Evolutionary conservation across 2,329 filamentous ascomycete species (phyloP).

Genomic region (Cucurbitaria berberidis): DNA sequence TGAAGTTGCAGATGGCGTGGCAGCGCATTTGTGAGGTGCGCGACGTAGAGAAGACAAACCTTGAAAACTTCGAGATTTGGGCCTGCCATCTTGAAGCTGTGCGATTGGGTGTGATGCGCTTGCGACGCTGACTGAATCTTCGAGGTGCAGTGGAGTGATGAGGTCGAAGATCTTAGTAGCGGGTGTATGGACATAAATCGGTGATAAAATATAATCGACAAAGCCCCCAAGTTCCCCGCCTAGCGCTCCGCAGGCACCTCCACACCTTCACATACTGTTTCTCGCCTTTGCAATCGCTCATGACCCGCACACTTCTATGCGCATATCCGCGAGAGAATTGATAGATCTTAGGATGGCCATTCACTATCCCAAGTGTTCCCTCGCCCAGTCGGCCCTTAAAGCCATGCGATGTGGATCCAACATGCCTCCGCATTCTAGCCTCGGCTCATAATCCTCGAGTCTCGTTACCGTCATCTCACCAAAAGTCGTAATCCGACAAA

Average conservation of each 20-base stretch:
- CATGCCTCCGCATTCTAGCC: constrained; percentile 26
- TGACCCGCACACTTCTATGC: not conserved
- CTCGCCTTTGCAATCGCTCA: not conserved
- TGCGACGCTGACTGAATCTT: not conserved
- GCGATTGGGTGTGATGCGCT: constrained; percentile 28
- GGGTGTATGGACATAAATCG: constrained; percentile 31
- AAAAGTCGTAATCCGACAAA: not conserved
- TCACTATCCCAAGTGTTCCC: not conserved
- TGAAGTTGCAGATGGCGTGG: constrained; percentile 3
- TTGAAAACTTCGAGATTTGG: constrained; percentile 96
- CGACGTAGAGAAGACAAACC: constrained; percentile 57
- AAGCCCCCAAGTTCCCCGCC: not conserved
- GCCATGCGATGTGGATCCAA: not conserved
- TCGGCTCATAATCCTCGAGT: constrained; percentile 23
- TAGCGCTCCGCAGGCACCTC: not conserved
- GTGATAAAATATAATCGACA: constrained; percentile 3
- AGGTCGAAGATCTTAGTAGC: constrained; percentile 23
- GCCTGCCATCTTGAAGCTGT: constrained; percentile 68
- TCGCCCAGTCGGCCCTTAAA: not conserved
- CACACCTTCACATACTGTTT: not conserved
- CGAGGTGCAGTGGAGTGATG: constrained; percentile 7
- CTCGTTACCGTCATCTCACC: constrained; percentile 14
- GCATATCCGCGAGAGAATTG: not conserved
- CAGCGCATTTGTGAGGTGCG: constrained; percentile 5
- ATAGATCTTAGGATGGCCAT: not conserved